These are phyloP conservation scores for Angomonas ambiguus DNA, from an alignment of 208 protist genomes.

Conservation along the genomic window DNA sequence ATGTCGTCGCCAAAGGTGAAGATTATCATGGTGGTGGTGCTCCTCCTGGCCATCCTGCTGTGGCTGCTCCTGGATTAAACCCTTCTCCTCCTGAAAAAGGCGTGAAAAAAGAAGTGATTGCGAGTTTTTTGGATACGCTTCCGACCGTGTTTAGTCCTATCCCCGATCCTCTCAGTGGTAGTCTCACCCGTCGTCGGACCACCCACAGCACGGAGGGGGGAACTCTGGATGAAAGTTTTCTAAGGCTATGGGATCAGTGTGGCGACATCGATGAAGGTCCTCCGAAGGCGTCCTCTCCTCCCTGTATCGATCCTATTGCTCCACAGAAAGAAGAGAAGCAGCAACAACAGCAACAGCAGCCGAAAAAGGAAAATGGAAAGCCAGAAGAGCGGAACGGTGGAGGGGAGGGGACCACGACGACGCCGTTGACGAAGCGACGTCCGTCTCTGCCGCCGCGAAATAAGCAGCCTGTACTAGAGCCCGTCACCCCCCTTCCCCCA, in stretches of 20 bases:
- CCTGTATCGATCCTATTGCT: no score
- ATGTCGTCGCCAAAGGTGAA: neutral
- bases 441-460: neutral
- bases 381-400: no score
- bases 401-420: no score
- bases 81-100: neutral
- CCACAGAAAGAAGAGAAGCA: no score
- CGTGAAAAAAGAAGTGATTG: neutral
- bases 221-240: neutral
- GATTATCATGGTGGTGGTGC: neutral
- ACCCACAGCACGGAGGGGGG: neutral
- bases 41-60: neutral
- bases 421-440: no score
- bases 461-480: neutral
- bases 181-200: neutral
- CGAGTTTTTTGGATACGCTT: neutral
- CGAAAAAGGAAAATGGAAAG: neutral
- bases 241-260: neutral
- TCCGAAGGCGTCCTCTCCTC: neutral
- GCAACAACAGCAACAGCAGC: neutral
- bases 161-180: neutral
- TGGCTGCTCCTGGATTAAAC: conserved; percentile 1
- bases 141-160: neutral
- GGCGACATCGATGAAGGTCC: neutral
- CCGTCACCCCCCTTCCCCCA: no score